Conservation (phyloP, 371 early-diverging fungal genomes). For the Zopfochytrium polystomum region DNA sequence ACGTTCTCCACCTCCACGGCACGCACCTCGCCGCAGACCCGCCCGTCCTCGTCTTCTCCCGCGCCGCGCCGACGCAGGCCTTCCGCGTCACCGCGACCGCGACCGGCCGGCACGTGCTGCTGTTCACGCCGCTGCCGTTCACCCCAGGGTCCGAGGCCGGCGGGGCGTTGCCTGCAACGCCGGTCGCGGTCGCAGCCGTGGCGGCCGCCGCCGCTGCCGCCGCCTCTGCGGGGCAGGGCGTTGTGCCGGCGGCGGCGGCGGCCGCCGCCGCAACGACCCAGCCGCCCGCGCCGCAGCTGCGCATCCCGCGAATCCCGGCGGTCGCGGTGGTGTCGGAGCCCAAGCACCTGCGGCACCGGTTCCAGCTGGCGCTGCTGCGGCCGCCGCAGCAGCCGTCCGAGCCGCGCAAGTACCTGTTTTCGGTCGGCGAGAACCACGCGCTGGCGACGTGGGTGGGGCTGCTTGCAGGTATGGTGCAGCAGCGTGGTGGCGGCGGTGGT, state of each 20-base stretch:
- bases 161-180: too few species aligned
- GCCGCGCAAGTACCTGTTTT: neutral
- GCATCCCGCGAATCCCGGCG: neutral
- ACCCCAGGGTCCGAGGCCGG: too few species aligned
- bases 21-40: constrained; percentile 60
- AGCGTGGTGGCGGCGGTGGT: neutral
- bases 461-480: neutral
- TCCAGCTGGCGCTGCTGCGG: neutral
- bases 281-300: neutral
- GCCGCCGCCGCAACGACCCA: neutral
- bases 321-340: neutral
- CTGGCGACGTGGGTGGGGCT: neutral
- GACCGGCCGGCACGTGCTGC: neutral
- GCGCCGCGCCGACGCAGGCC: neutral
- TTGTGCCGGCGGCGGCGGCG: neutral
- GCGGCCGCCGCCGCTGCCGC: too few species aligned
- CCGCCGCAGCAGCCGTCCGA: neutral
- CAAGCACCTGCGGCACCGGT: neutral
- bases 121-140: neutral
- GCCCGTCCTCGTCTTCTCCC: constrained; percentile 39
- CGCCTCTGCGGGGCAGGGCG: neutral
- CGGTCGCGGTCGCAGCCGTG: too few species aligned
- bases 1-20: constrained; percentile 47
- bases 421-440: neutral
- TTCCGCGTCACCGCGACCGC: neutral